phyloP scores from a whole-genome alignment of 805 yeast genomes.

The Schwanniomyces occidentalis region DNA sequence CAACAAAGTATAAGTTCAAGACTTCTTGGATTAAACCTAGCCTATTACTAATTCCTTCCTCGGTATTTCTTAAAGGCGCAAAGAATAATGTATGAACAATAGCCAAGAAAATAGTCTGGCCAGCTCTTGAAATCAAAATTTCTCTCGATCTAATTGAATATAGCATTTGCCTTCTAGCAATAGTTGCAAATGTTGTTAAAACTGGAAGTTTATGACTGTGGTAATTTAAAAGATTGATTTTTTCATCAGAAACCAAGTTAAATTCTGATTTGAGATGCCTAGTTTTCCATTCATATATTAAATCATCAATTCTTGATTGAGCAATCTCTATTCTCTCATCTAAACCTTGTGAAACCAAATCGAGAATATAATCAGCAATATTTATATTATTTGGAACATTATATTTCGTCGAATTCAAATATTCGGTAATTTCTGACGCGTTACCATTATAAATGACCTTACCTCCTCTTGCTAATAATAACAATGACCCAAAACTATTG shows the following conservation, averaged over 20 bases:
- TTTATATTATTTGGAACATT: constrained; percentile 62
- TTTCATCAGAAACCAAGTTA: constrained; percentile 4
- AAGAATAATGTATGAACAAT: constrained; percentile 67
- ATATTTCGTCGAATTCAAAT: constrained; percentile 52
- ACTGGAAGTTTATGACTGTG: constrained; percentile 23
- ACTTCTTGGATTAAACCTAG: constrained; percentile 77
- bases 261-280: constrained; percentile 43
- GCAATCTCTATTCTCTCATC: constrained; percentile 24
- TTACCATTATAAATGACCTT: constrained; percentile 66
- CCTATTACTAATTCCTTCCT: constrained; percentile 61
- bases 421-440: constrained; percentile 42
- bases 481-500: constrained; percentile 64
- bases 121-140: constrained; percentile 60
- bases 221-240: constrained; percentile 45
- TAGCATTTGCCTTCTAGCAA: constrained; percentile 33
- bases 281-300: constrained; percentile 30
- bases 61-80: constrained; percentile 37
- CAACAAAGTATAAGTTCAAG: constrained; percentile 71
- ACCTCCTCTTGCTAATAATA: constrained; percentile 74
- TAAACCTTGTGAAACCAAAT: constrained; percentile 54
- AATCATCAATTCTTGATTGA: constrained; percentile 20
- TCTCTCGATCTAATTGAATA: constrained; percentile 45
- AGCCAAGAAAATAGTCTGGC: constrained; percentile 65
- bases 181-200: constrained; percentile 26
- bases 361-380: constrained; percentile 74